Percentiles rank a stretch among this genome's conserved stretches.
phyloP scores from a whole-genome alignment of 2,329 filamentous ascomycete species.

The Colletotrichum costaricense region DNA sequence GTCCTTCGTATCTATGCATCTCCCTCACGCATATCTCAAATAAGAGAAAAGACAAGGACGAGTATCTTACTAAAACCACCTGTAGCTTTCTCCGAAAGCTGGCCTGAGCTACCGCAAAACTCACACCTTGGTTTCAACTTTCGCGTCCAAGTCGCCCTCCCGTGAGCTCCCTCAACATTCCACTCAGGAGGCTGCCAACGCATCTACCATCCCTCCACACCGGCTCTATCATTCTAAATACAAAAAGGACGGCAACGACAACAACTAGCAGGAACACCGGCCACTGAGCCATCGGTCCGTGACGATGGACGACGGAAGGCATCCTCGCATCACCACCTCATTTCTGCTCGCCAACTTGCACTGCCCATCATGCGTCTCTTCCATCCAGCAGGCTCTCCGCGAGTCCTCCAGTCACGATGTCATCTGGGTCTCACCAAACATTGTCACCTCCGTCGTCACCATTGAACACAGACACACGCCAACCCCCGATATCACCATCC shows the following conservation, averaged over 20 bases:
- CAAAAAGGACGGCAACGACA: not conserved
- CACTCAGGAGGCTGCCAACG: not conserved
- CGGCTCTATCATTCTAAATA: not conserved
- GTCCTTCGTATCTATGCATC: not conserved
- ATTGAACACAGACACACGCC: conserved; percentile 62
- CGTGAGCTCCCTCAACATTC: conserved; percentile 7
- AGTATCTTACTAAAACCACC: not conserved
- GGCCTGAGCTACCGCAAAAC: not conserved
- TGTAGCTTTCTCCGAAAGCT: not conserved
- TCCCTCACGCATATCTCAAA: not conserved
- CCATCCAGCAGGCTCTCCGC: conserved; percentile 70
- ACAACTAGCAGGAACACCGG: not conserved
- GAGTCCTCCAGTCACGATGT: conserved; percentile 57
- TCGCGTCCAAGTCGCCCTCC: not conserved
- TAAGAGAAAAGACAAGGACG: not conserved
- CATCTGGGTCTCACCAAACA: conserved; percentile 74
- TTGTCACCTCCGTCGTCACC: conserved; percentile 77
- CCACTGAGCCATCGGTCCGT: not conserved
- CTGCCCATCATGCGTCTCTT: conserved; percentile 78
- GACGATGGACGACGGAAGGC: conserved; percentile 17
- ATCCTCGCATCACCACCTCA: conserved; percentile 59
- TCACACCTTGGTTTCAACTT: not conserved
- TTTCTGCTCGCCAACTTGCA: conserved; percentile 81
- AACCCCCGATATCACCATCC: conserved; percentile 52
- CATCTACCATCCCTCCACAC: not conserved